phyloP scores from a whole-genome alignment of 306 rosid genomes.

The Benincasa hispida region DNA sequence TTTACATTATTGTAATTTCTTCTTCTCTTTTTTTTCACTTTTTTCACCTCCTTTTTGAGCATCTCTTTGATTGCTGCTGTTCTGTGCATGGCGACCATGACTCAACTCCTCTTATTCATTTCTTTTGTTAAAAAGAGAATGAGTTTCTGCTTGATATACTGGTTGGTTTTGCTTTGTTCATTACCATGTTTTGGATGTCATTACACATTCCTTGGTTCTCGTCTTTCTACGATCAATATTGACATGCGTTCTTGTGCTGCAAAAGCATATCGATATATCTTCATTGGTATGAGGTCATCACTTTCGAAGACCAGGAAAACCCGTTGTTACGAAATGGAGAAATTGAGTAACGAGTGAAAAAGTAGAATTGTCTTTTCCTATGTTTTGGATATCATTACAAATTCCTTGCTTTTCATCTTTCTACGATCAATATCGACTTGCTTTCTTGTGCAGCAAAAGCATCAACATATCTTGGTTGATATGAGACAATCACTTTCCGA shows the following conservation, averaged over 20 bases:
- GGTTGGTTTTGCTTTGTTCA: neutral
- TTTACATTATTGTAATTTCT: neutral
- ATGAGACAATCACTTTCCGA: neutral
- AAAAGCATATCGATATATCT: neutral
- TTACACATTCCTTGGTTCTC: neutral
- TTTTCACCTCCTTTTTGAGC: neutral
- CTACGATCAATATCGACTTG: neutral
- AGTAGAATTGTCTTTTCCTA: neutral
- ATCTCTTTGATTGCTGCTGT: slow-evolving; percentile 5
- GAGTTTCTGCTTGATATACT: neutral
- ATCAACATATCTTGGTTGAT: neutral
- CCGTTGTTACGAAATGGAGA: neutral
- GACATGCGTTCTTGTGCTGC: neutral
- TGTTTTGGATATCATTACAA: neutral
- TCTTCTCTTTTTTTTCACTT: neutral
- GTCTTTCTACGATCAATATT: neutral
- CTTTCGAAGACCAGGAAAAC: neutral
- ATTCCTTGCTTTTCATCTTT: too few species aligned
- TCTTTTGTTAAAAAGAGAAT: neutral
- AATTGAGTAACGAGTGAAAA: neutral
- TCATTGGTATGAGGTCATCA: neutral
- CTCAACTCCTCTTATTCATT: neutral
- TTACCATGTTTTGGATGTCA: neutral
- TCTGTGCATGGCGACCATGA: neutral
- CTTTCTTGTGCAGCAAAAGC: neutral